These are phyloP conservation scores for Ceratobasidium sp. DNA, from an alignment of 1,284 basidiomycete genomes.

Conservation along the genomic window DNA sequence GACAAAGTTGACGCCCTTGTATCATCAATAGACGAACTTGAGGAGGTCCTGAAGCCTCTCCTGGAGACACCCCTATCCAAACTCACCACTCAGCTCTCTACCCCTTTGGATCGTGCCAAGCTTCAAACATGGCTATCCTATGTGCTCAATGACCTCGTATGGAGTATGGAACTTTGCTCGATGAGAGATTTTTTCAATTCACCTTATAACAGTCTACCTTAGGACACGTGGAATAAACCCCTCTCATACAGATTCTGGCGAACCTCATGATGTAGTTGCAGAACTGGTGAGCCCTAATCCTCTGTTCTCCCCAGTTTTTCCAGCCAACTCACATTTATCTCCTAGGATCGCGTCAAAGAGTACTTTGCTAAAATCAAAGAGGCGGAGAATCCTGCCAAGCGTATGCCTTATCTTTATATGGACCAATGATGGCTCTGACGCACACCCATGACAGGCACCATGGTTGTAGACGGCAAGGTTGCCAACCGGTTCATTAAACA, in stretches of 20 bases:
- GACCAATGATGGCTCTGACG: background rate
- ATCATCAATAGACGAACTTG: conserved; percentile 73
- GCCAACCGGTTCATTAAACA: conserved; percentile 84
- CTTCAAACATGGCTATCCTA: conserved; percentile 80
- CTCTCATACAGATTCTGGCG: conserved; percentile 57
- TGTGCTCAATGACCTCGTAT: conserved; percentile 84
- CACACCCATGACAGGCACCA: conserved; percentile 59
- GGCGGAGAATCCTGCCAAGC: conserved; percentile 74
- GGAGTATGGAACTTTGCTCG: conserved; percentile 66
- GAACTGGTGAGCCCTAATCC: conserved; percentile 68
- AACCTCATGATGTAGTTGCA: conserved; percentile 73
- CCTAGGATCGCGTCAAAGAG: conserved; percentile 75
- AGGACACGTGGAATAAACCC: conserved; percentile 82
- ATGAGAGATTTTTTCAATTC: conserved; percentile 14
- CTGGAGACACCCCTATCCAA: conserved; percentile 72
- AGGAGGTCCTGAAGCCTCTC: conserved; percentile 72
- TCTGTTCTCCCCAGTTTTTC: background rate
- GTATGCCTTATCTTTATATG: conserved; percentile 58
- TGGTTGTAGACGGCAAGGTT: conserved; percentile 77
- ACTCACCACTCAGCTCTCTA: conserved; percentile 64
- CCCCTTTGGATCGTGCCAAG: conserved; percentile 78
- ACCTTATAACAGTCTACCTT: conserved; percentile 71
- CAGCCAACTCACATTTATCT: background rate
- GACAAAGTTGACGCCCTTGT: conserved; percentile 47
- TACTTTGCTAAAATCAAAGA: conserved; percentile 85